Conservation (phyloP, 1,284 basidiomycete genomes). For the Cystobasidium sp. region DNA sequence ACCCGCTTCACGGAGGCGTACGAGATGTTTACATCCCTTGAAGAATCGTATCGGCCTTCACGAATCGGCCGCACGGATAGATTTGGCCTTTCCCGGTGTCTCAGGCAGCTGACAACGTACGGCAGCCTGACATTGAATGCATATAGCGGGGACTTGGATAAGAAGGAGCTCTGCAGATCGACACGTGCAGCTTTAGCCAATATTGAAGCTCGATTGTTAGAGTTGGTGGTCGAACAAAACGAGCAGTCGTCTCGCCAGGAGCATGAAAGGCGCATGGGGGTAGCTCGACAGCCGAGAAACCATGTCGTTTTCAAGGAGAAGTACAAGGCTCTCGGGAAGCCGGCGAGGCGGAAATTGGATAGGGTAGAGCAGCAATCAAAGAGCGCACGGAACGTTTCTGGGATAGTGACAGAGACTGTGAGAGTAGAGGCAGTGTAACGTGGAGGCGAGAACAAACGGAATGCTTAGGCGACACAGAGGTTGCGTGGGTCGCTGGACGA, state of each 20-base stretch:
- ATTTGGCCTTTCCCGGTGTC: slow-evolving; percentile 24
- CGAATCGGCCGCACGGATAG: background rate
- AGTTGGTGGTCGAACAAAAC: background rate
- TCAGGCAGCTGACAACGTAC: slow-evolving; percentile 20
- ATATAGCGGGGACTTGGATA: background rate
- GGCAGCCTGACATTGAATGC: background rate
- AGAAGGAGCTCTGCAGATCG: background rate
- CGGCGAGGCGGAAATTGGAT: background rate
- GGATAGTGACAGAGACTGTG: no score
- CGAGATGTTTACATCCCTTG: slow-evolving; percentile 9
- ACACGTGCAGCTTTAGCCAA: background rate
- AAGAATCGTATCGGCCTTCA: background rate
- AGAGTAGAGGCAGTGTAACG: no score
- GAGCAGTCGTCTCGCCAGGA: background rate
- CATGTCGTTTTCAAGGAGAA: slow-evolving; percentile 10
- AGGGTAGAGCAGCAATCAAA: background rate
- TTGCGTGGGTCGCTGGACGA: no score
- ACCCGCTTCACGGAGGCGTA: slow-evolving; percentile 1
- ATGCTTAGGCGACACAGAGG: no score
- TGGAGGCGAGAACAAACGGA: no score
- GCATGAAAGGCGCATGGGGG: no score
- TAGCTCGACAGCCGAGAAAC: background rate
- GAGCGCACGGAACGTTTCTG: no score
- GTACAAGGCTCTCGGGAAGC: slow-evolving; percentile 1
- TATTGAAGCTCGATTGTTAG: background rate